Percentiles rank a stretch among this genome's conserved stretches.
Evolutionary conservation across 2,329 filamentous ascomycete species (phyloP).

Genomic region (Monosporascus cannonballus): DNA sequence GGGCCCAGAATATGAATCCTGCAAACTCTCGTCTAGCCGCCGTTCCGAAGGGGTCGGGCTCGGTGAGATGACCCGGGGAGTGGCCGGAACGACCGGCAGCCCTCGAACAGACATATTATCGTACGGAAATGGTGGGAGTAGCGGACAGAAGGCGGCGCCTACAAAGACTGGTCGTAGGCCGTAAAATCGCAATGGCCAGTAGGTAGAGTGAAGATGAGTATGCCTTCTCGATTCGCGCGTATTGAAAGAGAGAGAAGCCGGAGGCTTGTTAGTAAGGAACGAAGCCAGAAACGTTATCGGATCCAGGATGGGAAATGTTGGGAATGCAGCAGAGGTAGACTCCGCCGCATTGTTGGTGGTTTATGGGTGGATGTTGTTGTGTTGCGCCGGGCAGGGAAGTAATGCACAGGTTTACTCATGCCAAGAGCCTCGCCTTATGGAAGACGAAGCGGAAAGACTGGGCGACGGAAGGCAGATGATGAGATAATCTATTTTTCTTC

Average conservation of each 20-base stretch:
- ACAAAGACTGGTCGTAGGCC: conserved; percentile 44
- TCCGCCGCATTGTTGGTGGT: conserved; percentile 48
- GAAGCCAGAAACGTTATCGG: conserved; percentile 37
- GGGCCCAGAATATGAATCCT: conserved; percentile 64
- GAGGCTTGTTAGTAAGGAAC: conserved; percentile 26
- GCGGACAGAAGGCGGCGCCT: conserved; percentile 50
- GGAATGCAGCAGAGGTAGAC: conserved; percentile 48
- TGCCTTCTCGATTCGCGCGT: conserved; percentile 43
- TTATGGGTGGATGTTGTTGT: neutral
- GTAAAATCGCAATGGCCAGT: conserved; percentile 43
- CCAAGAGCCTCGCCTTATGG: too few relatives aligned
- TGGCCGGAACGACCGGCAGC: conserved; percentile 59
- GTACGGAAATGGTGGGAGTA: conserved; percentile 54
- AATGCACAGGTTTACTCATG: too few relatives aligned
- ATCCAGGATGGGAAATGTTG: conserved; percentile 49
- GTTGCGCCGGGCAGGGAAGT: too few relatives aligned
- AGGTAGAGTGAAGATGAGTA: conserved; percentile 39
- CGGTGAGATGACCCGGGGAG: conserved; percentile 83
- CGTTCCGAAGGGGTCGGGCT: conserved; percentile 67
- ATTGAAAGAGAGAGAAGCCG: conserved; percentile 15
- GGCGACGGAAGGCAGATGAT: too few relatives aligned
- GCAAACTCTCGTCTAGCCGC: conserved; percentile 40
- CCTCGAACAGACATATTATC: conserved; percentile 44
- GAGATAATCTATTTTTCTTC: too few relatives aligned
- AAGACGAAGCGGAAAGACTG: too few relatives aligned